phyloP scores from a whole-genome alignment of 345 rosid species.

The Angophora floribunda region DNA sequence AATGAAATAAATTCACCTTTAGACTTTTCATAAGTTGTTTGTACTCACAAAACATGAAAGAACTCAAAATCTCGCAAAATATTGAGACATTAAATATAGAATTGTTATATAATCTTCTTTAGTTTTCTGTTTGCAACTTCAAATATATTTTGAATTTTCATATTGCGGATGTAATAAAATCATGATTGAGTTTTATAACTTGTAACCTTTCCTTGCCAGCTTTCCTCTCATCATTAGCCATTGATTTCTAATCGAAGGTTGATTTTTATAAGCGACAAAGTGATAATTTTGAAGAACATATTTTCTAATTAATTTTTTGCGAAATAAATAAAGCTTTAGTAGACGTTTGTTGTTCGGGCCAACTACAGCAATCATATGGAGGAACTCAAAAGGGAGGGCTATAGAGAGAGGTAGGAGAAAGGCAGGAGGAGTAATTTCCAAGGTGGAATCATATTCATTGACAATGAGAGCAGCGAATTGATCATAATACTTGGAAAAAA shows the following conservation, averaged over 20 bases:
- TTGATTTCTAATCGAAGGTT: background rate
- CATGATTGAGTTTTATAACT: background rate
- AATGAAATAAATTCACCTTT: background rate
- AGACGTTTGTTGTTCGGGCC: background rate
- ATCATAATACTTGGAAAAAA: background rate
- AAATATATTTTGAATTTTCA: background rate
- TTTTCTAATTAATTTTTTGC: too few relatives aligned
- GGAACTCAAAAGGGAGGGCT: background rate
- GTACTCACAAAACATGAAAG: background rate
- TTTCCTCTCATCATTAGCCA: background rate
- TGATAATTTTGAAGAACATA: too few relatives aligned
- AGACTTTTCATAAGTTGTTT: background rate
- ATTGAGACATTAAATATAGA: background rate
- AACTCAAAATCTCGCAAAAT: background rate
- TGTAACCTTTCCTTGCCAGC: background rate
- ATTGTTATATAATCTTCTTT: background rate
- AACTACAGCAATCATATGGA: background rate
- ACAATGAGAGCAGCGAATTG: accelerated
- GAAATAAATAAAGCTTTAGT: too few relatives aligned
- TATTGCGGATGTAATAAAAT: background rate
- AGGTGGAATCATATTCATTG: background rate
- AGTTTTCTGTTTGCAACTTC: background rate
- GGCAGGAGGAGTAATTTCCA: background rate
- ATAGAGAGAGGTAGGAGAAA: background rate
- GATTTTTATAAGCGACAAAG: too few relatives aligned